phyloP scores from a whole-genome alignment of 306 rosid species.

The Cyclanthera cordifolia region DNA sequence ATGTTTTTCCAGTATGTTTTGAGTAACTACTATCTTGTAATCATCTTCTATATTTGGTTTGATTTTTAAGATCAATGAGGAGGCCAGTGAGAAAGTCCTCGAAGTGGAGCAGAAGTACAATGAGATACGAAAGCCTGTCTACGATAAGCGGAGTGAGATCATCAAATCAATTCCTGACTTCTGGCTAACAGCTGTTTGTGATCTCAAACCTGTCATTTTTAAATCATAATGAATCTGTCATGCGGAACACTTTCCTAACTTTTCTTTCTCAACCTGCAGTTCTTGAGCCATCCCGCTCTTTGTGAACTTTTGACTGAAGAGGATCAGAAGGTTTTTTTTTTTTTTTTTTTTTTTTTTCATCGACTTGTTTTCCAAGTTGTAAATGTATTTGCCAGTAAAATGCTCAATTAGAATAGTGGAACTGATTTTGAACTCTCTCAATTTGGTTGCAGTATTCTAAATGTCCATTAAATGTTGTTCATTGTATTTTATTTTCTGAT shows the following conservation, averaged over 20 bases:
- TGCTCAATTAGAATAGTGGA: not conserved
- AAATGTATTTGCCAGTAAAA: not conserved
- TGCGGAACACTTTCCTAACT: not conserved
- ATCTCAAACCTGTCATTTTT: not conserved
- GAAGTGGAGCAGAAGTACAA: constrained; percentile 86
- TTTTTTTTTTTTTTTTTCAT: not conserved
- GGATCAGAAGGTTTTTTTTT: constrained; percentile 62
- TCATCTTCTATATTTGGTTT: not conserved
- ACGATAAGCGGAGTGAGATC: constrained; percentile 58
- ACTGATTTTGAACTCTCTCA: not conserved
- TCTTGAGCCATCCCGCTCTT: constrained; percentile 69
- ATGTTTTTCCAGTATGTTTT: not conserved
- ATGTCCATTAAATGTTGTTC: constrained; percentile 8
- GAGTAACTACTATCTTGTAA: not conserved
- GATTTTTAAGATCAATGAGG: constrained; percentile 59
- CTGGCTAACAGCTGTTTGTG: constrained; percentile 83
- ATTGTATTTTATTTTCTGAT: constrained; percentile 3
- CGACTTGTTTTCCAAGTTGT: not conserved
- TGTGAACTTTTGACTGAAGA: constrained; percentile 63
- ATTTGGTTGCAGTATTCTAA: not conserved
- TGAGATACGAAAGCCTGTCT: constrained; percentile 70
- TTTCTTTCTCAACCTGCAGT: constrained; percentile 28
- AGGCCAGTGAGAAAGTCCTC: constrained; percentile 79
- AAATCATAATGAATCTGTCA: not conserved
- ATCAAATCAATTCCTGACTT: constrained; percentile 79